Percentiles rank a stretch among this genome's conserved stretches.
These are phyloP conservation scores for Oryza australiensis DNA, from an alignment of 176 grass and related monocot genomes.

Conservation along the genomic window DNA sequence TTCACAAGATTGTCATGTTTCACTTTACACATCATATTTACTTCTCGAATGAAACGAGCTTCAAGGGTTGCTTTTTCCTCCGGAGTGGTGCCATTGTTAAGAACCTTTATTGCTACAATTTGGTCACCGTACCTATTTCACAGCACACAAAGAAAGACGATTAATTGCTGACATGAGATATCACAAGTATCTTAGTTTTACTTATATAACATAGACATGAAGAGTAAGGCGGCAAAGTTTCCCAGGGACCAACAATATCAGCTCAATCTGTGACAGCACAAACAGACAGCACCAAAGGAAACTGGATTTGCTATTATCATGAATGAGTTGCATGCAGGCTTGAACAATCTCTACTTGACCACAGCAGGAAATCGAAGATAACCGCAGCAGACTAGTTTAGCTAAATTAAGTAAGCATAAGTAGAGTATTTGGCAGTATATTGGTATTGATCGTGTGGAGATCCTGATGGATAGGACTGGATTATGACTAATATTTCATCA, in stretches of 20 bases:
- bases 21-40: constrained; percentile 90
- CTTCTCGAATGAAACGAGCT: constrained; percentile 94
- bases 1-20: constrained; percentile 95
- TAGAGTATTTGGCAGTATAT: constrained; percentile 8
- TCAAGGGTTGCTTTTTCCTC: constrained; percentile 80
- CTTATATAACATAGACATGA: neutral
- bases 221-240: constrained; percentile 14
- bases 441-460: neutral
- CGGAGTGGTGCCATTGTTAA: constrained; percentile 62
- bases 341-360: constrained; percentile 12
- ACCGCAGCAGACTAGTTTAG: neutral
- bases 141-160: constrained; percentile 15
- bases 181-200: neutral
- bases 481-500: neutral
- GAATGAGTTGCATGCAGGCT: neutral
- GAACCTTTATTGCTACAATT: constrained; percentile 93
- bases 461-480: neutral
- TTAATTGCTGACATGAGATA: neutral
- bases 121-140: constrained; percentile 66
- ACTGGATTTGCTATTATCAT: neutral
- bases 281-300: constrained; percentile 14
- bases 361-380: neutral
- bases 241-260: constrained; percentile 7
- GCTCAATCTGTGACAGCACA: neutral
- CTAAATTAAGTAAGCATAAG: neutral